phyloP scores from a whole-genome alignment of 2,329 filamentous ascomycete genomes.

The Ilyonectria robusta region DNA sequence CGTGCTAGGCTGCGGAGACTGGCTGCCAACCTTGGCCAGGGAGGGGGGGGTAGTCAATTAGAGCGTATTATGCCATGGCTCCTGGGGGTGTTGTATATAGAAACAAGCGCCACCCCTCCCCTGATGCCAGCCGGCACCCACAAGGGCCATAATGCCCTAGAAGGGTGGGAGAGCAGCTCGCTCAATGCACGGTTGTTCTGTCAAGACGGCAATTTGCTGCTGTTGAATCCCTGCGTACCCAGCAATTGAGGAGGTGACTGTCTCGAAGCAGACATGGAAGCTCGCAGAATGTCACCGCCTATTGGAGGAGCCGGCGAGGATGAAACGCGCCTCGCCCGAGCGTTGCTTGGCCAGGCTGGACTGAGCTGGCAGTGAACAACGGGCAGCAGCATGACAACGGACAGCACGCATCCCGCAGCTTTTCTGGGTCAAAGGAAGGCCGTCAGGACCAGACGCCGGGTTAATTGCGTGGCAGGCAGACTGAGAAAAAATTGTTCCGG shows the following conservation, averaged over 20 bases:
- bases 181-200: conserved; percentile 39
- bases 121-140: conserved; percentile 34
- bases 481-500: conserved; percentile 42
- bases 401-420: conserved; percentile 36
- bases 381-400: conserved; percentile 34
- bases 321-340: conserved; percentile 49
- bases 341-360: conserved; percentile 39
- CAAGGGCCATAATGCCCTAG: conserved; percentile 36
- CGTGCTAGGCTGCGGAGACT: conserved; percentile 50
- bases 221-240: conserved; percentile 37
- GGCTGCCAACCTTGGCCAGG: conserved; percentile 51
- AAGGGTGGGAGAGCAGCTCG: conserved; percentile 41
- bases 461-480: conserved; percentile 47
- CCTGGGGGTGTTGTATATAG: conserved; percentile 64
- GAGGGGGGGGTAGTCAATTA: conserved; percentile 70
- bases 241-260: conserved; percentile 38
- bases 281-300: conserved; percentile 39
- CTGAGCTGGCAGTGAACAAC: conserved; percentile 44
- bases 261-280: conserved; percentile 39
- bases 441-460: conserved; percentile 38
- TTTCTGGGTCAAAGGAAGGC: conserved; percentile 30
- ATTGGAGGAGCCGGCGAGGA: conserved; percentile 43
- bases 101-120: conserved; percentile 58
- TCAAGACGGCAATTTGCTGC: conserved; percentile 46
- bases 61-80: conserved; percentile 71